phyloP scores from a whole-genome alignment of 495 filamentous ascomycete species.

The Aspergillus saccharolyticus region DNA sequence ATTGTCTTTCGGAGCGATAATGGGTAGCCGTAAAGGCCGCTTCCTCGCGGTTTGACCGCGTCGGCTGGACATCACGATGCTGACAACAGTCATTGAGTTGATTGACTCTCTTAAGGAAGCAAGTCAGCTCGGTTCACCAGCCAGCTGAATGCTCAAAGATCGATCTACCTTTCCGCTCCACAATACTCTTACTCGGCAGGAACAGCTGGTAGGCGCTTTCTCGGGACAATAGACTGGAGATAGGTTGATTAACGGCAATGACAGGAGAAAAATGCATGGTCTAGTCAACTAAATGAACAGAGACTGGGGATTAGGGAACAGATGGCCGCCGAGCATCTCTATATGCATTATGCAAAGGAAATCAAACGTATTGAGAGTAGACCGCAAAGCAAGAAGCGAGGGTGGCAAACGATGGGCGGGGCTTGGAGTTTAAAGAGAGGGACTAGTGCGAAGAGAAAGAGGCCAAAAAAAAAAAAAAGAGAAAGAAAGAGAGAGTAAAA shows the following conservation, averaged over 20 bases:
- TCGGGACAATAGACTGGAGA: not conserved
- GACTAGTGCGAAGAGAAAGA: slow-evolving; percentile 6
- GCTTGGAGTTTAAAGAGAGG: not conserved
- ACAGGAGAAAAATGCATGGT: not conserved
- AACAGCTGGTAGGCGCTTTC: not conserved
- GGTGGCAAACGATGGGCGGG: not conserved
- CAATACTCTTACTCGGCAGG: not conserved
- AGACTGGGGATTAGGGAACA: not conserved
- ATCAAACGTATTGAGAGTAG: not conserved
- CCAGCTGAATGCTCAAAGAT: not conserved
- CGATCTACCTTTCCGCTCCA: not conserved
- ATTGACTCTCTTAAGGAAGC: not conserved
- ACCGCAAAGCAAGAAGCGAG: not conserved
- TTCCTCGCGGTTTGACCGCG: slow-evolving; percentile 33
- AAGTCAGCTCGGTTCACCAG: not conserved
- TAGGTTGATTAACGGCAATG: not conserved
- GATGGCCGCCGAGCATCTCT: not conserved
- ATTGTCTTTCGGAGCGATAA: slow-evolving; percentile 48
- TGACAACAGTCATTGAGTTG: slow-evolving; percentile 32
- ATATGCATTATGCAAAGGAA: not conserved
- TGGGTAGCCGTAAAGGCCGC: slow-evolving; percentile 36
- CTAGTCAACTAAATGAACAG: not conserved
- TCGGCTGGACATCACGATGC: slow-evolving; percentile 34
- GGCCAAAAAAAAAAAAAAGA: slow-evolving; percentile 8
- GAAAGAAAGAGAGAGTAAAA: not conserved